phyloP scores from a whole-genome alignment of 2,329 filamentous ascomycete genomes.

The Stagonosporopsis tanaceti region DNA sequence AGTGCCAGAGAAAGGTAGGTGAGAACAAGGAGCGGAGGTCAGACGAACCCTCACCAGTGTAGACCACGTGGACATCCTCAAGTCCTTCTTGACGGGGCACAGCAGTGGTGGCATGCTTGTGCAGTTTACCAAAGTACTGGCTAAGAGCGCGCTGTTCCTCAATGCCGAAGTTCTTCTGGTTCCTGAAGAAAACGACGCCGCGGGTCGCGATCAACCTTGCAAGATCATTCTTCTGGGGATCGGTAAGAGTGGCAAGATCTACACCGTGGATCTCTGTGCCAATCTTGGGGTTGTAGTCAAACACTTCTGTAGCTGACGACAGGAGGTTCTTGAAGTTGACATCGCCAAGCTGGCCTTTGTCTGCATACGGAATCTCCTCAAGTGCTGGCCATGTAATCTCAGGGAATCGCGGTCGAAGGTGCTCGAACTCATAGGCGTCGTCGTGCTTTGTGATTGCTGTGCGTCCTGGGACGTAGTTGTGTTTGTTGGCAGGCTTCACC shows the following conservation, averaged over 20 bases:
- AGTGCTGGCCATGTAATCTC: conserved; percentile 61
- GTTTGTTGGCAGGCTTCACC: conserved; percentile 31
- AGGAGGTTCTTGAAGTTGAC: conserved; percentile 63
- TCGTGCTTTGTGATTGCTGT: conserved; percentile 56
- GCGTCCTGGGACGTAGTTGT: conserved; percentile 59
- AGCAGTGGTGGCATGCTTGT: conserved; percentile 64
- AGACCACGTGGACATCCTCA: conserved; percentile 66
- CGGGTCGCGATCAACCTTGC: conserved; percentile 62
- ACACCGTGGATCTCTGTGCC: conserved; percentile 63
- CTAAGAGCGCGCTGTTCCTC: conserved; percentile 63
- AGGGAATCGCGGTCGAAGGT: conserved; percentile 62
- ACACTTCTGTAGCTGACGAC: conserved; percentile 60
- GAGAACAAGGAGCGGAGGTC: conserved; percentile 64
- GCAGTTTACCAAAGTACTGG: conserved; percentile 61
- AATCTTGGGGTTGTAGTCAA: conserved; percentile 65
- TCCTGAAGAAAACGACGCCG: conserved; percentile 66
- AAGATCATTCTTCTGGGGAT: conserved; percentile 63
- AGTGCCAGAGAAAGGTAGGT: conserved; percentile 64
- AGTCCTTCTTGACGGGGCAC: conserved; percentile 59
- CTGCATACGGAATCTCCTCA: conserved; percentile 58
- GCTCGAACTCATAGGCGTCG: conserved; percentile 59
- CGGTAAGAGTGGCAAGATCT: conserved; percentile 59
- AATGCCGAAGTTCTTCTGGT: conserved; percentile 63
- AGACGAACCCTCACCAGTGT: conserved; percentile 60
- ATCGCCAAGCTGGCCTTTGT: conserved; percentile 64